Base-by-base conservation (phyloP, 2,329 filamentous ascomycete species). In the Bertia moriformis region DNA sequence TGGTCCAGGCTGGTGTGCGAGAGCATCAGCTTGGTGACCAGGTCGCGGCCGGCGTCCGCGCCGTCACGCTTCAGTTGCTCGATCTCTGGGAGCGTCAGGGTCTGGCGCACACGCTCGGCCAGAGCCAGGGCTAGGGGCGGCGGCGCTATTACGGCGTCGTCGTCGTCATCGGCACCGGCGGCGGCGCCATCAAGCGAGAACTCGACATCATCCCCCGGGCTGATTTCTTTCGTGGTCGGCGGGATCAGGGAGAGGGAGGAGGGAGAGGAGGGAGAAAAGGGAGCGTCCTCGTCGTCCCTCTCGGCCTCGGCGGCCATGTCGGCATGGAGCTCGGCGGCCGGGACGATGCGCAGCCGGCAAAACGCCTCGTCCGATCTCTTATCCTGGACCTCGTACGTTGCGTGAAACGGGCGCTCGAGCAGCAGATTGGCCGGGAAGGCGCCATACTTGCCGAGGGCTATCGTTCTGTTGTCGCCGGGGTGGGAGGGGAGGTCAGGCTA, bases 391-490 rank as follows among this genome's bases (percentile, higher is more conserved):
- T 96, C 89, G 60, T 86, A 98, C 1, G 88, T 96, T 43, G 93
- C 66, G 62, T 94, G 76, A 55, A 85, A 94, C 0, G 91, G 91
- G 4, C 91, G 79, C n/a, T 86, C 82, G 45, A 98, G 73, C 36
- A 98, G 75, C 20, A 91, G 72, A 54, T 96, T 95, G 39, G 84
- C 78, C 14, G 85, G 81, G 54, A 98, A 95, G 2, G 77, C 76
- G 46, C 91, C 91, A 56, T 91, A 93, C 72, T 95, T 96, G 41
- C 87, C 87, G 22, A 96, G 67, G 2, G 84, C 86, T 46, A 96
- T 82, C 35, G 76, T 84, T 30, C 88, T 95, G 49, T 29, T 43
- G 42, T n/a, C n/a, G n/a, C n/a, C n/a, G n/a, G n/a, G 49, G 48
- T 45, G 50, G 55, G 43, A 52, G 41, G 44, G 49, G 44, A 51